Evolutionary conservation across 441 rosid genomes (phyloP), one percentile per base, ranked within the genome.

Genomic region (Rhodomyrtus psidioides): DNA sequence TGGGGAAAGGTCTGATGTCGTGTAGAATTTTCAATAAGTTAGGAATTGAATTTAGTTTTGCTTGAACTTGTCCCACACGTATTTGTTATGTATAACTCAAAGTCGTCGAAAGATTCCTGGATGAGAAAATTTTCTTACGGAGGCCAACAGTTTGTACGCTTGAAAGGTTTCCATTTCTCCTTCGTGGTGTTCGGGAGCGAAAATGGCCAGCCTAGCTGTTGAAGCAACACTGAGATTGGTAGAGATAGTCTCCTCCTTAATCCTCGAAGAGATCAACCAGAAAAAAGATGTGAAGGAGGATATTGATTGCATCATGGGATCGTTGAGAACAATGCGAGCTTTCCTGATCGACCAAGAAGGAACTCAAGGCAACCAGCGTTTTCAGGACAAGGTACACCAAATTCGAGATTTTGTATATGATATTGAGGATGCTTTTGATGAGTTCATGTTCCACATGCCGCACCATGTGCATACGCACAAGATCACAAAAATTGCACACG

Each of bases 381-480:
- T 42, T 51, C 44, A 27, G 57, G 51, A 59, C 27, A 70, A 81
- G 86, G 90, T 87, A 46, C 83, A 55, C 82, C 87, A 85, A 39
- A 51, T 83, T 30, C 79, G 89, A 70, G 85, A 83, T 44, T 57
- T 57, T 23, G 86, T 86, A 9, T 85, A 60, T 56, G 55, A 65
- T 5, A 87, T 87, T 9, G 89, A 89, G 79, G 90, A 89, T 74
- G 84, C 83, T 30, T 57, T 87, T 10, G 84, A 84, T 30, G 84
- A 87, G 83, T 88, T 82, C 87, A 82, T 83, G 55, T 84, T 87
- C 28, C 58, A 15, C 12, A 28, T 81, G 42, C 27, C 82, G 4
- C 83, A 76, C 3, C 76, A 85, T 24, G 9, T 13, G 81, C 86
- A 85, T 55, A 56, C 21, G 23, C 75, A 76, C 83, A 15, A 3